Evolutionary conservation across 2,329 filamentous ascomycete genomes (phyloP), one percentile per base, ranked within the genome.

Genomic region (Colletotrichum echinochloae): DNA sequence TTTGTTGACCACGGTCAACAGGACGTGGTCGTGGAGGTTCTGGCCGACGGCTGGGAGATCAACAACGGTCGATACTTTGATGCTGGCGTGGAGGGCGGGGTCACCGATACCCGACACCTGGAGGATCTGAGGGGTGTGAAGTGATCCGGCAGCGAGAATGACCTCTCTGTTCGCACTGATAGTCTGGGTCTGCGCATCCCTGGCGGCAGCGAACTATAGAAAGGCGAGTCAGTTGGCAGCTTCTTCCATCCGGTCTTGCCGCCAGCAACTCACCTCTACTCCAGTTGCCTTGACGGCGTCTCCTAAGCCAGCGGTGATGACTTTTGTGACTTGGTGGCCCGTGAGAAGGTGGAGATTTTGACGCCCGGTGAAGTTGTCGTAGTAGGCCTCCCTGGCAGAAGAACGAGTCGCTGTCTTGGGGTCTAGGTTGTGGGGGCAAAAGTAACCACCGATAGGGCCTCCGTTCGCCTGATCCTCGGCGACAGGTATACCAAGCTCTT

Each of bases 51-150:
- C 57, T 2, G 72, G 72, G 20, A 72, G 66, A 48, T 73, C 54
- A 30, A 72, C 70, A 12, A 70, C 62, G 11, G 67, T 71, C 11
- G 61, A 28, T 4, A 72, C 70, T 14, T 70, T 70, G 44, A 71
- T 66, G 60, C 54, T 63, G 16, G 57, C 49, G 52, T 65, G 70
- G 9, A 71, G 61, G 37, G 66, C 57, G 28, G 56, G 57, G 46
- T 66, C 66, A 4, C 86, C 86, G 9, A 88, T 80, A 1, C 86
- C 86, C n/a, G 84, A 87, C 2, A 85, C 77, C 72, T 87, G 82
- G 0, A 88, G 79, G 5, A 88, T 75, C 57, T 85, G 81, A 41
- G 78, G 84, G 23, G 77, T 85, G 73, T 81, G 78, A 8, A 81
- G 46, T 2, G 79, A 76, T 2, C 84, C 84, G 4, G 83, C 82